Percentiles rank a stretch among this genome's conserved stretches.
Evolutionary conservation across 2,329 filamentous ascomycete genomes (phyloP).

Genomic region (Aspergillus sp.): DNA sequence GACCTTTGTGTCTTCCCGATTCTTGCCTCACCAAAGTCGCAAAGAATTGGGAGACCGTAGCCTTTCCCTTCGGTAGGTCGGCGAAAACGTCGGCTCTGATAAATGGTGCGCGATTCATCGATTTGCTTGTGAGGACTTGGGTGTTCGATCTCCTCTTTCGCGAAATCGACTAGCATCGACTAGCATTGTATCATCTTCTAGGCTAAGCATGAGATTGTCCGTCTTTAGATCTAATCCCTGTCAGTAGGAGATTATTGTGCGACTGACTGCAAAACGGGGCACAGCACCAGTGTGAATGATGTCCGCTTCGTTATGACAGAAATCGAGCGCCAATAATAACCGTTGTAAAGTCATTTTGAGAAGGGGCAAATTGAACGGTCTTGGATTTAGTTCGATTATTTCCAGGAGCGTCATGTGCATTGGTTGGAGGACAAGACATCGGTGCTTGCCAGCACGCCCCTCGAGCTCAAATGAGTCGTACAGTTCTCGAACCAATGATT

Average conservation of each 20-base stretch:
- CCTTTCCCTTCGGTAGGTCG: slow-evolving; percentile 11
- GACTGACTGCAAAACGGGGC: neutral
- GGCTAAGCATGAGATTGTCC: slow-evolving; percentile 39
- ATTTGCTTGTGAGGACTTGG: slow-evolving; percentile 29
- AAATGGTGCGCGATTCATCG: slow-evolving; percentile 27
- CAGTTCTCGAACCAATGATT: slow-evolving; percentile 25
- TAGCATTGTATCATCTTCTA: slow-evolving; percentile 28
- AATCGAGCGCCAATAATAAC: slow-evolving; percentile 34
- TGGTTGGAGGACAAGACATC: slow-evolving; percentile 29
- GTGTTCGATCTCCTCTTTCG: slow-evolving; percentile 20
- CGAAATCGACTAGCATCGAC: slow-evolving; percentile 29
- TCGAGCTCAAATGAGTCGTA: slow-evolving; percentile 31
- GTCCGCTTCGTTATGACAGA: slow-evolving; percentile 32
- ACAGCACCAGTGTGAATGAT: slow-evolving; percentile 31
- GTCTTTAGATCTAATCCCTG: slow-evolving; percentile 36
- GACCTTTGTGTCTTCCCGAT: slow-evolving; percentile 29
- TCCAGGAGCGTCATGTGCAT: slow-evolving; percentile 31
- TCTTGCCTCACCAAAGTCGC: slow-evolving; percentile 35
- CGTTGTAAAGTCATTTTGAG: slow-evolving; percentile 29
- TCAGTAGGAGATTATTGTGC: neutral
- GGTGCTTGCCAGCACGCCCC: slow-evolving; percentile 21
- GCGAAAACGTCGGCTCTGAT: slow-evolving; percentile 25
- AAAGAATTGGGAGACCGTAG: slow-evolving; percentile 29
- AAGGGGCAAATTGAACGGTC: slow-evolving; percentile 21
- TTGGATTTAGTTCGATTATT: slow-evolving; percentile 25